A percentile compares a stretch with the other conserved stretches of the same genome.
phyloP scores from a whole-genome alignment of 371 early-diverging fungal genomes.

The Dichotomocladium elegans region DNA sequence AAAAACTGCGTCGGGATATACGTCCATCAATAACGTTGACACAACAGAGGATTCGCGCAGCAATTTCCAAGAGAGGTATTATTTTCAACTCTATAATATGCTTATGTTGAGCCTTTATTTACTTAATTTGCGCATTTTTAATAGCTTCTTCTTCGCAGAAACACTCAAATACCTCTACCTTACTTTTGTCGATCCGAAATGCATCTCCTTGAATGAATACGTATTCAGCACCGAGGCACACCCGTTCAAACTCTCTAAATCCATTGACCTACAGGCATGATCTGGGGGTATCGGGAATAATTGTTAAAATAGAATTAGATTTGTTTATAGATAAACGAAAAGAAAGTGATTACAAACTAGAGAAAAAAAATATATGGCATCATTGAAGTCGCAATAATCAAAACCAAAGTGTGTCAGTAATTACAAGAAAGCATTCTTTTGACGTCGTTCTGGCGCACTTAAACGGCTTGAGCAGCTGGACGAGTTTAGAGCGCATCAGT shows the following conservation, averaged over 20 bases:
- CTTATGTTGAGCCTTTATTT: neutral
- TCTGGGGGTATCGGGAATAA: neutral
- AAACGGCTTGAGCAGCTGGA: conserved; percentile 35
- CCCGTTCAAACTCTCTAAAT: conserved; percentile 45
- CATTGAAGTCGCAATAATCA: conserved; percentile 50
- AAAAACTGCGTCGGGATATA: conserved; percentile 50
- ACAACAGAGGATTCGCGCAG: conserved; percentile 14
- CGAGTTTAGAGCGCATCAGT: conserved; percentile 39
- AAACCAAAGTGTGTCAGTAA: conserved; percentile 39
- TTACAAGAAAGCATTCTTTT: too few species aligned
- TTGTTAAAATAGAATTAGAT: neutral
- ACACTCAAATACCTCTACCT: conserved; percentile 90
- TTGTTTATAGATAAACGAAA: neutral
- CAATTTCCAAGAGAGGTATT: conserved; percentile 48
- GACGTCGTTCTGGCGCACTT: too few species aligned
- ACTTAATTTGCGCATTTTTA: conserved; percentile 12
- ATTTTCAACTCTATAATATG: neutral
- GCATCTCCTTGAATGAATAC: conserved; percentile 67
- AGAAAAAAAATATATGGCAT: conserved; percentile 41
- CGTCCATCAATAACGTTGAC: conserved; percentile 51
- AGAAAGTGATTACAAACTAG: neutral
- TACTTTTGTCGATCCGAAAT: conserved; percentile 55
- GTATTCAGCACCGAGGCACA: conserved; percentile 15
- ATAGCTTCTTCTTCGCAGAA: conserved; percentile 78
- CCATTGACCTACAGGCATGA: conserved; percentile 24